Conservation (phyloP, 129 eudicot genomes). For the Centella asiatica region DNA sequence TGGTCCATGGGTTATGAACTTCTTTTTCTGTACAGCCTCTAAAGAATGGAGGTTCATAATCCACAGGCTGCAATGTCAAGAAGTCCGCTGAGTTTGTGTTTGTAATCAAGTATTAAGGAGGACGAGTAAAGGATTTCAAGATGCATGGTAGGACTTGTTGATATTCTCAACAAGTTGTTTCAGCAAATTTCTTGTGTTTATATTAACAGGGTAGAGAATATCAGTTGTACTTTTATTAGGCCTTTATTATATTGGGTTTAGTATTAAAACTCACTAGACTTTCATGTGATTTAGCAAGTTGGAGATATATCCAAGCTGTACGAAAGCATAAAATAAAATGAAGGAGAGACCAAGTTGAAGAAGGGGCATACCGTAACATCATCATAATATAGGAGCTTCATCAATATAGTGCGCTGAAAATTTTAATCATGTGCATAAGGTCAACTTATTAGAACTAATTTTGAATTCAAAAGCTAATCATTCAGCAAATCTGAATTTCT, state of each 20-base stretch:
- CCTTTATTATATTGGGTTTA: neutral
- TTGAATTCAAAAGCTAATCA: neutral
- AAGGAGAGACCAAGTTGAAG: conserved; percentile 9
- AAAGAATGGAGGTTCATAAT: conserved; percentile 98
- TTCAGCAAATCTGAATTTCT: neutral
- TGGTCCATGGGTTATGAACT: conserved; percentile 61
- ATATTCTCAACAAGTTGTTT: neutral
- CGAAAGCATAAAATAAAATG: neutral
- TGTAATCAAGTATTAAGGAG: neutral
- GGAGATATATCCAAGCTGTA: neutral
- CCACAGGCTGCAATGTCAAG: conserved; percentile 68
- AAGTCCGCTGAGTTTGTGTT: neutral
- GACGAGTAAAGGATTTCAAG: neutral
- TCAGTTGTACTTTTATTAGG: neutral
- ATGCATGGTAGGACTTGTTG: neutral
- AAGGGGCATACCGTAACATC: conserved; percentile 84
- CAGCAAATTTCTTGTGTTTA: neutral
- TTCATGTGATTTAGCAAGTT: neutral
- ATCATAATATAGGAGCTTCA: conserved; percentile 89
- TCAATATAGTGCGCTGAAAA: conserved; percentile 94
- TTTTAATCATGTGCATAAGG: neutral
- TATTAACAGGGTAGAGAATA: neutral
- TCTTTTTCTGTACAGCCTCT: conserved; percentile 86
- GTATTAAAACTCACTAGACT: neutral
- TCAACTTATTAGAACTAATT: neutral